Evolutionary conservation across 2,329 filamentous ascomycete genomes (phyloP).

Genomic region (Celoporthe dispersa): DNA sequence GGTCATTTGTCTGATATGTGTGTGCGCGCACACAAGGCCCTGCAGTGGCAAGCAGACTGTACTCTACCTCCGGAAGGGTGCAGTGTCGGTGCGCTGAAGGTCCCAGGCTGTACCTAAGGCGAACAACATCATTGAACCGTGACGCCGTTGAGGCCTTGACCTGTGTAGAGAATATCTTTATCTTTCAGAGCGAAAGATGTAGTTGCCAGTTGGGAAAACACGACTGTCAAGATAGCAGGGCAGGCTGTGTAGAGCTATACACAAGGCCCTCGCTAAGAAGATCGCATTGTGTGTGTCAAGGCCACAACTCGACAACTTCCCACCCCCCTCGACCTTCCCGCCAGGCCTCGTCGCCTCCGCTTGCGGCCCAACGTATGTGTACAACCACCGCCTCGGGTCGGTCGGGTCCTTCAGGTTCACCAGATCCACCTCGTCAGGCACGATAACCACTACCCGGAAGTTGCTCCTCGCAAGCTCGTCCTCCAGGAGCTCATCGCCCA

Average conservation of each 20-base stretch:
- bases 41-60: neutral
- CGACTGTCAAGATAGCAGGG: neutral
- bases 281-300: slow-evolving; percentile 40
- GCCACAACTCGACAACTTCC: slow-evolving; percentile 74
- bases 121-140: neutral
- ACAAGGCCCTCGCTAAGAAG: neutral
- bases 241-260: neutral
- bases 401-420: slow-evolving; percentile 72
- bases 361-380: slow-evolving; percentile 58
- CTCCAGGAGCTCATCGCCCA: slow-evolving; percentile 63
- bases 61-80: too few species aligned
- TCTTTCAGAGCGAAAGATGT: too few species aligned
- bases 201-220: too few species aligned
- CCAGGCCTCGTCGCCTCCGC: slow-evolving; percentile 39
- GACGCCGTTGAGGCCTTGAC: neutral
- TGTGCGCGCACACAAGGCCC: neutral
- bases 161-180: too few species aligned
- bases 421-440: slow-evolving; percentile 76
- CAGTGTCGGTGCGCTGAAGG: neutral
- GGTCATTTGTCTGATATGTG: neutral
- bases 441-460: slow-evolving; percentile 83
- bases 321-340: slow-evolving; percentile 55
- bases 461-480: slow-evolving; percentile 73
- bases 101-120: neutral
- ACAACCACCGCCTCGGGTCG: slow-evolving; percentile 67